phyloP scores from a whole-genome alignment of 1,284 basidiomycete species.

The Cryptococcus jaspeensis region DNA sequence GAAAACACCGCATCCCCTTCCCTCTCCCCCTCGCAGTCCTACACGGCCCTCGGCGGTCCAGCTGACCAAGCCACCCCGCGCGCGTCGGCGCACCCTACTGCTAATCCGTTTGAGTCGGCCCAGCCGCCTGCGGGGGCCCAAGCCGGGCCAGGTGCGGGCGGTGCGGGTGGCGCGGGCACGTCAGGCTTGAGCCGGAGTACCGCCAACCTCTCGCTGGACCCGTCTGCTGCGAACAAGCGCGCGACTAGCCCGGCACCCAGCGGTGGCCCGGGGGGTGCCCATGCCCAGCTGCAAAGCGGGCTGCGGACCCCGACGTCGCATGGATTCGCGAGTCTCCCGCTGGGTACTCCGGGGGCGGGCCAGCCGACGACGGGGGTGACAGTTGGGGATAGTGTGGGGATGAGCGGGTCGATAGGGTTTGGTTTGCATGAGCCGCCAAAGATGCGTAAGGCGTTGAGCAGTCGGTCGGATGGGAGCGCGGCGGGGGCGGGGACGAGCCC shows the following conservation, averaged over 20 bases:
- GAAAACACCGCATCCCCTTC: conserved; percentile 32
- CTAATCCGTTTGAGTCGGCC: conserved; percentile 67
- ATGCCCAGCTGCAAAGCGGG: conserved; percentile 43
- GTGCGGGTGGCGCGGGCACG: conserved; percentile 2
- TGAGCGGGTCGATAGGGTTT: conserved; percentile 41
- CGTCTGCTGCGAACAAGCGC: conserved; percentile 22
- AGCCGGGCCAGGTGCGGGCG: conserved; percentile 13
- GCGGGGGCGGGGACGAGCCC: not conserved
- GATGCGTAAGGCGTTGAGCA: conserved; percentile 48
- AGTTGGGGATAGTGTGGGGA: conserved; percentile 44
- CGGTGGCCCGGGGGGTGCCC: conserved; percentile 37
- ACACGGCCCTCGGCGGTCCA: conserved; percentile 49
- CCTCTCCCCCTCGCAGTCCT: conserved; percentile 42
- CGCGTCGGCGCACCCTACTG: conserved; percentile 53
- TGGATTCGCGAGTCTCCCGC: conserved; percentile 43
- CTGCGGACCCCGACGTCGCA: conserved; percentile 50
- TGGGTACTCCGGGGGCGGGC: conserved; percentile 47
- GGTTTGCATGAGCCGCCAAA: conserved; percentile 51
- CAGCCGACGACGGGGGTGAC: conserved; percentile 49
- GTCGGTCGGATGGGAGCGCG: conserved; percentile 3
- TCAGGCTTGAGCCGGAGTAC: conserved; percentile 26
- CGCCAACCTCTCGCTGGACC: conserved; percentile 40
- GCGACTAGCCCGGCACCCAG: conserved; percentile 1
- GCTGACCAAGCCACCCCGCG: conserved; percentile 71
- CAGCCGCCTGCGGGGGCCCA: not conserved